Percentiles rank a stretch among this genome's conserved stretches.
These are phyloP conservation scores for Fraxinus paxiana DNA, from an alignment of 305 asterid species.

Conservation along the genomic window DNA sequence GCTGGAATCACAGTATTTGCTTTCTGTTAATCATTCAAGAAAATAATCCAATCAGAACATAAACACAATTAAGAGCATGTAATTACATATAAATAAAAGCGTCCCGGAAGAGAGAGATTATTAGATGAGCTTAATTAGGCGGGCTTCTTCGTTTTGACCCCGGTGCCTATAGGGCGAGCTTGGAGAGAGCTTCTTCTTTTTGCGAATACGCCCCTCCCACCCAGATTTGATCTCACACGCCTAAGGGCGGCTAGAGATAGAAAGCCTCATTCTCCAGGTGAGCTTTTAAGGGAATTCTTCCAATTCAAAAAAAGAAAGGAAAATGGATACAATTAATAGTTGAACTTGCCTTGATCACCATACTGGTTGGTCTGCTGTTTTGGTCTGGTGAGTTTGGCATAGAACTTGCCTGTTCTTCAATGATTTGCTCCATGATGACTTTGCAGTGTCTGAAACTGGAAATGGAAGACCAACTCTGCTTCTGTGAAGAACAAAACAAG, in stretches of 20 bases:
- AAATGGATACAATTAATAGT: neutral
- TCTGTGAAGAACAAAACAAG: neutral
- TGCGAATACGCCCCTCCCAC: neutral
- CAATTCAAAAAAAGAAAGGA: neutral
- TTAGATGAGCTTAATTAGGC: neutral
- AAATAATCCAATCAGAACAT: neutral
- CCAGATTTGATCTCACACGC: neutral
- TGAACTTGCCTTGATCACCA: slow-evolving; percentile 66
- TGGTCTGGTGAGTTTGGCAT: slow-evolving; percentile 41
- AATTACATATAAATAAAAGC: neutral
- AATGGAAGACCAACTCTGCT: neutral
- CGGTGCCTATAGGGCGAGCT: neutral
- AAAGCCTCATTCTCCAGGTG: neutral
- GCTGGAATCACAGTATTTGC: slow-evolving; percentile 70
- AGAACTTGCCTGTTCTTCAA: slow-evolving; percentile 30
- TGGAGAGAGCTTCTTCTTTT: neutral
- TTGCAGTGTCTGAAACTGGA: neutral
- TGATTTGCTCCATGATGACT: slow-evolving; percentile 44
- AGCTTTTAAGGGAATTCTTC: neutral
- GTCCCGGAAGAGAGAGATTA: neutral
- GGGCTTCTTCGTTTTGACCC: neutral
- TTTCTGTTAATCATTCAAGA: slow-evolving; percentile 39
- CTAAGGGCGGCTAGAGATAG: neutral
- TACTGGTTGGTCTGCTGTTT: slow-evolving; percentile 65
- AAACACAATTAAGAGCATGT: neutral